Base-by-base conservation (phyloP, 192 early-diverging fungal genomes). In the Cladochytrium replicatum region DNA sequence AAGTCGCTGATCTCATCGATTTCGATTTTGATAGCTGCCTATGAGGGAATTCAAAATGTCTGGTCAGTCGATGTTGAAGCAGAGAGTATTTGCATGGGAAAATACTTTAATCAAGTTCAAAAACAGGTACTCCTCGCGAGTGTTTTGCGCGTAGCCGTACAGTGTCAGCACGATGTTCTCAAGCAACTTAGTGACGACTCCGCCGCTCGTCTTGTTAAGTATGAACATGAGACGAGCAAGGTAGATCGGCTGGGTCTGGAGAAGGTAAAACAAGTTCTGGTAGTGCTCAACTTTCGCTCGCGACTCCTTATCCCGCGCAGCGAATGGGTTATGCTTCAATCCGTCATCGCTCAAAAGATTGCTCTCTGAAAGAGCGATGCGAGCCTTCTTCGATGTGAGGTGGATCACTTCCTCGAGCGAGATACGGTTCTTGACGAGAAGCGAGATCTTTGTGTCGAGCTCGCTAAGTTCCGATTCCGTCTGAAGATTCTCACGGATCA, bases 91-190 rank as follows among this genome's bases (percentile, higher is more conserved):
- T n/a, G n/a, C n/a, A n/a, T n/a, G n/a, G n/a, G n/a, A n/a, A n/a
- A n/a, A n/a, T 11, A 84, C 81, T 65, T 91, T 87, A 60, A 97
- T 93, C 29, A 99, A 63, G 61, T 88, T 90, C 39, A 99, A 79
- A 57, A 98, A 65, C 31, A 99, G 60, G 53, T 91, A 99, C 67
- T 99, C 97, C 50, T 98, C 96, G 32, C 94, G 74, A 17, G 81
- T 75, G 60, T 97, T 93, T 60, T 97, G 95, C 0, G 93, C 94
- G 71, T 94, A 99, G 2, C 93, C 92, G 68, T 87, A 99, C 44
- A 99, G 60, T 13, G 93, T 85, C 46, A 99, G 63, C 6, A 94
- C 90, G 0, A 87, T 82, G 6, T 84, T 76, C 59, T 98, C 94
- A n/a, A 97, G 77, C 40, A 92, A 78, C 68, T 86, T 87, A 37